Base-by-base conservation (phyloP, 2,329 filamentous ascomycete genomes). In the Dactylellina cionopaga region DNA sequence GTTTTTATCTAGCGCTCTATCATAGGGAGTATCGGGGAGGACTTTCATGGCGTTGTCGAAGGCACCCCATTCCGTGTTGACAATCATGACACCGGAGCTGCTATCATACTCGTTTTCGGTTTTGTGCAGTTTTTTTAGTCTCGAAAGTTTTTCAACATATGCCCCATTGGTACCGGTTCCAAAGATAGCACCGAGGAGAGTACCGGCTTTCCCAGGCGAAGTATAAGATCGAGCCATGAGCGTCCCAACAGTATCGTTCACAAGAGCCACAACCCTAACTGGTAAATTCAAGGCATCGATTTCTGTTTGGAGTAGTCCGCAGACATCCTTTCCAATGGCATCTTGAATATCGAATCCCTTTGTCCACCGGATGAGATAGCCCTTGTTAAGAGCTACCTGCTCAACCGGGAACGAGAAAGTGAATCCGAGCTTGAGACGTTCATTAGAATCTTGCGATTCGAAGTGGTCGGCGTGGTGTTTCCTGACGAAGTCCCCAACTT, bases 341-440 rank as follows among this genome's bases (percentile, higher is more conserved):
- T 98, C 95, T n/a, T 89, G 86, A 76, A 99, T 98, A 79, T 98
- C 92, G 80, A 97, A 99, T 56, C 95, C 95, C 84, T 99, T 99
- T 66, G 95, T 99, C 95, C 95, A 99, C 77, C 95, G 89, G 81
- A 97, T 95, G 60, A 99, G 85, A 65, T 89, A 90, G 73, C 95
- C 95, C 82, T 92, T 94, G 85, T 98, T 98, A 80, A 99, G 96
- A 37, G 92, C 93, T 66, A 91, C 85, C 80, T 99, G 95, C 80
- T 96, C 88, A 37, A 98, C 93, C 1, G 95, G 95, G 83, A 98
- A 99, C 80, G 91, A 96, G 82, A 99, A 99, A 58, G 95, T 99
- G 82, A 99, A 99, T n/a, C 95, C 95, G 41, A 99, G 85, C 77
- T 92, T 91, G 83, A 98, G 65, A 46, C 75, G 71, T 25, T 76